Evolutionary conservation across 2,329 filamentous ascomycete species (phyloP), one percentile per base, ranked within the genome.

Genomic region (Juglanconis juglandina): DNA sequence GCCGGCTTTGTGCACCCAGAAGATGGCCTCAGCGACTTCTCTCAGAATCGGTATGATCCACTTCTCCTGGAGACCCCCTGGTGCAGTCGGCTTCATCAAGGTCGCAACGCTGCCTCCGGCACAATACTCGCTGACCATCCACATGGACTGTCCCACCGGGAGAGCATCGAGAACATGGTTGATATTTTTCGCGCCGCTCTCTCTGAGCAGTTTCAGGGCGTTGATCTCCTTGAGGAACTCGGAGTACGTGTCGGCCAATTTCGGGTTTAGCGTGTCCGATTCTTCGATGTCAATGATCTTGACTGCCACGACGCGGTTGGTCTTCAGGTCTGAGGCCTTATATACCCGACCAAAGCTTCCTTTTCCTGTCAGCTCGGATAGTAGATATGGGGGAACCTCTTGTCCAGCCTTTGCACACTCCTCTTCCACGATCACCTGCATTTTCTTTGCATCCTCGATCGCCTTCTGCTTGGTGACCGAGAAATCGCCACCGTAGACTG

Each of bases 61-160:
- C 70, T 86, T 88, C 75, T 90, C 87, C 67, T 85, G 82, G n/a
- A 90, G 74, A 2, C 87, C 86, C 1, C 83, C 83, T 0, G 85
- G 85, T 3, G 81, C 79, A 1, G 84, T 88, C n/a, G 87, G 86
- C 70, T 83, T 85, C 86, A 88, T 87, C 61, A 84, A 82, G 63
- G 82, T 93, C 65, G 84, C 88, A 71, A 96, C 88, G 71, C 91
- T 95, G 53, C 91, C 91, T 63, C 91, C 91, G 5, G 89, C 90
- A 68, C 91, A 93, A 72, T 93, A 92, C 75, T 95, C 90, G 61
- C 89, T 93, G 59, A 95, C 86, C 78, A 95, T 91, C 91, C 91
- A 96, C 77, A 96, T 87, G 62, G 91, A 85, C 66, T 89, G 87
- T 47, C 89, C 89, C 42, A 94, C 86, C 8, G 89, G 86, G 24